Evolutionary conservation across 2,329 filamentous ascomycete genomes (phyloP).

Genomic region (Pseudogymnoascus sp.): DNA sequence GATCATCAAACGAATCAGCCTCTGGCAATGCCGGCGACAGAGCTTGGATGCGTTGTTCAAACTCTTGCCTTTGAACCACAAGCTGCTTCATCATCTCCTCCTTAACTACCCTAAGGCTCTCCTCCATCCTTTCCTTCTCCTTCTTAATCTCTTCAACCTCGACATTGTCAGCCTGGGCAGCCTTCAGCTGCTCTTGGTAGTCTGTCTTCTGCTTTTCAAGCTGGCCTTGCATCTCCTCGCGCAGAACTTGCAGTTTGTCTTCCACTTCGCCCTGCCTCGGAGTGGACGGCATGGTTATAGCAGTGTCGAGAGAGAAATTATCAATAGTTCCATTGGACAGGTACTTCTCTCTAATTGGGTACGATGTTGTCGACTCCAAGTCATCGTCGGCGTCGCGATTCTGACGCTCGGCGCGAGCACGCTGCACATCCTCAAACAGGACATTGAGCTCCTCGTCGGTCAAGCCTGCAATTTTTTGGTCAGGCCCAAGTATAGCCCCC

Average conservation of each 20-base stretch:
- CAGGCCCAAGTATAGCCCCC: conserved; percentile 77
- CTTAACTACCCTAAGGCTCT: conserved; percentile 69
- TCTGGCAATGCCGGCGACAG: conserved; percentile 47
- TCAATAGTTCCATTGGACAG: conserved; percentile 90
- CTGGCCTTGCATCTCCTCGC: conserved; percentile 77
- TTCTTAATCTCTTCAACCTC: conserved; percentile 77
- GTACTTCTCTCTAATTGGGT: conserved; percentile 86
- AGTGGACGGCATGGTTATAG: conserved; percentile 88
- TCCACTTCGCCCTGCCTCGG: conserved; percentile 73
- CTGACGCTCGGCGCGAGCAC: conserved; percentile 70
- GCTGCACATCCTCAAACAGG: conserved; percentile 89
- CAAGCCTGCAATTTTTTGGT: conserved; percentile 83
- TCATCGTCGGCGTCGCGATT: conserved; percentile 79
- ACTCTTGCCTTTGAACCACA: conserved; percentile 73
- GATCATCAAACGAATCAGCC: conserved; percentile 30
- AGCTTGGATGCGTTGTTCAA: conserved; percentile 76
- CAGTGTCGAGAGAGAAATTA: conserved; percentile 92
- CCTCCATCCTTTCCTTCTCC: conserved; percentile 81
- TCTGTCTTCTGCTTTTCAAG: conserved; percentile 80
- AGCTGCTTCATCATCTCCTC: conserved; percentile 85
- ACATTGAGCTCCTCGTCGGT: conserved; percentile 92
- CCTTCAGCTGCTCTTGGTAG: conserved; percentile 70
- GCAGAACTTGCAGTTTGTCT: conserved; percentile 64
- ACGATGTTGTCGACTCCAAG: conserved; percentile 81
- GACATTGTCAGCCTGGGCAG: conserved; percentile 64